Base-by-base conservation (phyloP, 1,139 yeast genomes). In the Scheffersomyces illinoinensis region DNA sequence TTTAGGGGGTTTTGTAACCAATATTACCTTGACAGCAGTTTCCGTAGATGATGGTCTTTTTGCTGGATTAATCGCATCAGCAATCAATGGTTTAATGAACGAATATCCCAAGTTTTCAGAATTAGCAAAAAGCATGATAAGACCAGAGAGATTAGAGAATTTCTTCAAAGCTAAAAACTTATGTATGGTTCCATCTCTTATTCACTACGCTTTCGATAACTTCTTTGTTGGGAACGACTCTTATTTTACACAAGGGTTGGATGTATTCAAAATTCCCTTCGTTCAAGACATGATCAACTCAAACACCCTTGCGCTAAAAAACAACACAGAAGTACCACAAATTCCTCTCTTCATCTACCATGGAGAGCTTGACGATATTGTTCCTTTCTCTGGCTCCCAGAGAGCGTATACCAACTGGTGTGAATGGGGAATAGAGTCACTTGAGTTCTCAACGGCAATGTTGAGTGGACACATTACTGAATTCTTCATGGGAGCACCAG, bases 271-370 rank as follows among this genome's bases (percentile, higher is more conserved):
- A 7, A 57, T 60, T n/a, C 64, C 63, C 4, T 59, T 62, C 1
- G 63, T 68, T 6, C 52, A 53, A 10, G 55, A 61, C 2, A 61
- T 71, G 12, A 50, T 74, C 17, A 57, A 54, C 18, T 60, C 64
- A 14, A 55, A 55, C 33, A 66, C 70, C 3, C 70, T 72, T 54
- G 70, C 77, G 4, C 59, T 73, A 33, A 71, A 70, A 7, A 53
- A 66, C 14, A 56, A 62, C 51, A 59, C 62, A 10, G 62, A 57
- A 8, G 58, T 66, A 43, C 81, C 81, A 1, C 60, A 71, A 49
- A 68, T 76, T 12, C 81, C 81, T 0, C 54, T 77, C 3, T 76
- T 76, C 56, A 66, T 76, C 10, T 76, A 70, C 64, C 81, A 77
- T 57, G 78, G 78, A 0, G 54, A 61, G 24, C 56, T 67, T 4